phyloP scores from a whole-genome alignment of 768 basidiomycete species.

The Paxillus involutus region DNA sequence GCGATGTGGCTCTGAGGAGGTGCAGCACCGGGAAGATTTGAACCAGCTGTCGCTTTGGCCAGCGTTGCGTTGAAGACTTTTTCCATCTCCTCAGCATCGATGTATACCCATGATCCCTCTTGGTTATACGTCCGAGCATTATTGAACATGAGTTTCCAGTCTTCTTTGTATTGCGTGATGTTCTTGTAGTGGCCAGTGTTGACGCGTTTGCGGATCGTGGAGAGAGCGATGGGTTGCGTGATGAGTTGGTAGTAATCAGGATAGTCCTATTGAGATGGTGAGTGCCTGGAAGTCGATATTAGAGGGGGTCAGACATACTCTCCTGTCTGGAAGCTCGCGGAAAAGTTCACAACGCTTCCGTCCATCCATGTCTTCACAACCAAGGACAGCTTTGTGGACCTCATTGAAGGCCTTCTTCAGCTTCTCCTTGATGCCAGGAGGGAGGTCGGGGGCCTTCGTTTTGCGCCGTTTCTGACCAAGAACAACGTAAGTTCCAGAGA shows the following conservation, averaged over 20 bases:
- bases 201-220: conserved; percentile 78
- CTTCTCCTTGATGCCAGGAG: conserved; percentile 61
- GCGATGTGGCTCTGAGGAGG: conserved; percentile 28
- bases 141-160: conserved; percentile 90
- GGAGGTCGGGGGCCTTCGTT: conserved; percentile 59
- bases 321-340: conserved; percentile 79
- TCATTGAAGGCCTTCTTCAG: conserved; percentile 86
- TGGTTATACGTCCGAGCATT: conserved; percentile 94
- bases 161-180: conserved; percentile 67
- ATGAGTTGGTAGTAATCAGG: conserved; percentile 94
- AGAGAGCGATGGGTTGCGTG: conserved; percentile 82
- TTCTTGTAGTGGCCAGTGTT: conserved; percentile 69
- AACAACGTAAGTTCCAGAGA: background rate
- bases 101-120: conserved; percentile 93
- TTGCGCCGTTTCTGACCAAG: conserved; percentile 79
- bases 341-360: conserved; percentile 86
- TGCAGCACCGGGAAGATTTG: conserved; percentile 75
- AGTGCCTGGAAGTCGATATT: conserved; percentile 9
- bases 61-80: conserved; percentile 78
- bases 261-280: conserved; percentile 58
- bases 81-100: conserved; percentile 94
- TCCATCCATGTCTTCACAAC: conserved; percentile 69
- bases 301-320: conserved; percentile 42
- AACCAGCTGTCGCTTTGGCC: conserved; percentile 60
- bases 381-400: conserved; percentile 70